Conservation (phyloP, 257 asterid species). For the Solanum infundibuliforme region DNA sequence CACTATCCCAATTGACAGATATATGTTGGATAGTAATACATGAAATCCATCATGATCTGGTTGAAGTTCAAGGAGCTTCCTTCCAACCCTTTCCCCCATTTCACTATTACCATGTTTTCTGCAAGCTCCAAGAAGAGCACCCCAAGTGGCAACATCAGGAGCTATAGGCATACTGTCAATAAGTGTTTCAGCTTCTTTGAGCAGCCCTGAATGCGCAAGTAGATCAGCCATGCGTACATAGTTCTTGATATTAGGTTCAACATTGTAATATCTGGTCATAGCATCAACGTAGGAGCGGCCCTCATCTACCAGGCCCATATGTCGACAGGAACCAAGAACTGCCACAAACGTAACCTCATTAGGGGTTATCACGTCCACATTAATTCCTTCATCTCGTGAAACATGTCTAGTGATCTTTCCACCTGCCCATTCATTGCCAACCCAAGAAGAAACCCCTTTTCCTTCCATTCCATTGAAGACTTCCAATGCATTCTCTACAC, state of each 20-base stretch:
- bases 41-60: conserved; percentile 87
- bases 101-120: conserved; percentile 62
- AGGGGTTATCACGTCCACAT: conserved; percentile 22
- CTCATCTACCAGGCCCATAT: conserved; percentile 58
- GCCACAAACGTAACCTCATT: conserved; percentile 75
- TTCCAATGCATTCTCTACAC: conserved; percentile 55
- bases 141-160: conserved; percentile 81
- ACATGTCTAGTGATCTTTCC: conserved; percentile 51
- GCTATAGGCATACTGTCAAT: conserved; percentile 71
- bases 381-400: conserved; percentile 53
- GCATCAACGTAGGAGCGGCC: conserved; percentile 54
- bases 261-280: conserved; percentile 36
- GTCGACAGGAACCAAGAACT: conserved; percentile 64
- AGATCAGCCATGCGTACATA: conserved; percentile 84
- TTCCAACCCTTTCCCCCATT: conserved; percentile 74
- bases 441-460: conserved; percentile 55
- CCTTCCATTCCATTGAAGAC: conserved; percentile 57
- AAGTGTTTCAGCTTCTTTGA: conserved; percentile 58
- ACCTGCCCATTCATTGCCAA: conserved; percentile 71
- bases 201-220: conserved; percentile 64
- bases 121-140: conserved; percentile 90
- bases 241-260: conserved; percentile 68
- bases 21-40: conserved; percentile 60
- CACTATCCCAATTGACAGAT: conserved; percentile 72
- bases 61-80: conserved; percentile 53